Evolutionary conservation across 371 early-diverging fungal species (phyloP).

Genomic region (Basidiobolus meristosporus): DNA sequence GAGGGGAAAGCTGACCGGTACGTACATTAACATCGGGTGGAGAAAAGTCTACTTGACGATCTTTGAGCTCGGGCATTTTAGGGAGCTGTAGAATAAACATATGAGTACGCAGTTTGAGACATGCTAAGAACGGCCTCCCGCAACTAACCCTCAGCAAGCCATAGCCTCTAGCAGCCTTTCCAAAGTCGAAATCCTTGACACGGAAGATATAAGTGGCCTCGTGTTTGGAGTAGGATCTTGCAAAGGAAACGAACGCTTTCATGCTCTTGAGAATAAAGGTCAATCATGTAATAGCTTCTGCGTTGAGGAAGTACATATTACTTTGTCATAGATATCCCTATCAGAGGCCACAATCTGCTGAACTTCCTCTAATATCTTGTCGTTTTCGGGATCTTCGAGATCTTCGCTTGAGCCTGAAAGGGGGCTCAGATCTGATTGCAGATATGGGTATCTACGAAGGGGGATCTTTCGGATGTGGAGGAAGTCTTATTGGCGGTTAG

Average conservation of each 20-base stretch:
- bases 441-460: slow-evolving; percentile 22
- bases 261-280: slow-evolving; percentile 18
- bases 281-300: slow-evolving; percentile 1
- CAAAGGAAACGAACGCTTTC: slow-evolving; percentile 80
- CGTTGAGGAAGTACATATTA: not conserved
- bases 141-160: slow-evolving; percentile 34
- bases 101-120: no score
- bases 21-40: slow-evolving; percentile 24
- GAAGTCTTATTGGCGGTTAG: slow-evolving; percentile 35
- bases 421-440: slow-evolving; percentile 9
- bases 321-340: slow-evolving; percentile 46
- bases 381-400: slow-evolving; percentile 23
- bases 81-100: slow-evolving; percentile 41
- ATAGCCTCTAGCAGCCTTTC: slow-evolving; percentile 48
- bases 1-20: slow-evolving; percentile 1
- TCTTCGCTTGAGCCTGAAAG: slow-evolving; percentile 7
- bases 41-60: slow-evolving; percentile 13
- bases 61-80: slow-evolving; percentile 80
- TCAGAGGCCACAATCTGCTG: slow-evolving; percentile 34
- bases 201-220: slow-evolving; percentile 84
- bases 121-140: not conserved
- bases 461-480: slow-evolving; percentile 76
- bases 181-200: slow-evolving; percentile 61
- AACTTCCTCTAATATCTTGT: slow-evolving; percentile 21
- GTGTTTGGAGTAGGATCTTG: slow-evolving; percentile 79